Percentiles rank a stretch among this genome's conserved stretches.
Conservation (phyloP, 352 stramenopile genomes). For the Hyaloperonospora arabidopsidis region DNA sequence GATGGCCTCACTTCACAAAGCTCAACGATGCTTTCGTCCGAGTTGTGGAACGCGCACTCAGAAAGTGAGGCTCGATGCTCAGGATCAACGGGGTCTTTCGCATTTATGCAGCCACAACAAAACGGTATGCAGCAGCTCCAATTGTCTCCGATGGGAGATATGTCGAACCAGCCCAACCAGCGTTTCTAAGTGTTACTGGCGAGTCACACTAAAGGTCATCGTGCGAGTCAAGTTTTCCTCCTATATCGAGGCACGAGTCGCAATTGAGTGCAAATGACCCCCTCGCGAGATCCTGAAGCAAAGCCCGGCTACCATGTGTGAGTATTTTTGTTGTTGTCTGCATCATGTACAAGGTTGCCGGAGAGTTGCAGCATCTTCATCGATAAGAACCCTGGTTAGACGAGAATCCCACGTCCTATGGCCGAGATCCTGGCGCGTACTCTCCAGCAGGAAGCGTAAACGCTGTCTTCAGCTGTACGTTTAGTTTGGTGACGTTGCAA, state of each 20-base stretch:
- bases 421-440: no score
- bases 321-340: slow-evolving; percentile 17
- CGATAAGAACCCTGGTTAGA: slow-evolving; percentile 21
- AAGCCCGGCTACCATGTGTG: slow-evolving; percentile 5
- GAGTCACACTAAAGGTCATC: not conserved
- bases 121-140: slow-evolving; percentile 27
- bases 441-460: no score
- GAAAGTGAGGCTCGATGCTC: slow-evolving; percentile 10
- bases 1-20: slow-evolving; percentile 35
- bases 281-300: not conserved
- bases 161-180: slow-evolving; percentile 20
- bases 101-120: slow-evolving; percentile 26
- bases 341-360: slow-evolving; percentile 18
- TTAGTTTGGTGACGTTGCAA: no score
- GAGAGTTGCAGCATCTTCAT: slow-evolving; percentile 26
- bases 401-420: slow-evolving; percentile 9
- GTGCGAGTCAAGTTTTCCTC: not conserved
- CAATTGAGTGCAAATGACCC: not conserved
- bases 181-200: slow-evolving; percentile 21
- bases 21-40: slow-evolving; percentile 19
- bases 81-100: slow-evolving; percentile 11
- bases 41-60: slow-evolving; percentile 22
- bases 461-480: no score
- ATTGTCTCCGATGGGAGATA: slow-evolving; percentile 26
- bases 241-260: not conserved